Percentiles rank a stretch among this genome's conserved stretches.
phyloP scores from a whole-genome alignment of 1,284 basidiomycete species.

The Malassezia japonica region DNA sequence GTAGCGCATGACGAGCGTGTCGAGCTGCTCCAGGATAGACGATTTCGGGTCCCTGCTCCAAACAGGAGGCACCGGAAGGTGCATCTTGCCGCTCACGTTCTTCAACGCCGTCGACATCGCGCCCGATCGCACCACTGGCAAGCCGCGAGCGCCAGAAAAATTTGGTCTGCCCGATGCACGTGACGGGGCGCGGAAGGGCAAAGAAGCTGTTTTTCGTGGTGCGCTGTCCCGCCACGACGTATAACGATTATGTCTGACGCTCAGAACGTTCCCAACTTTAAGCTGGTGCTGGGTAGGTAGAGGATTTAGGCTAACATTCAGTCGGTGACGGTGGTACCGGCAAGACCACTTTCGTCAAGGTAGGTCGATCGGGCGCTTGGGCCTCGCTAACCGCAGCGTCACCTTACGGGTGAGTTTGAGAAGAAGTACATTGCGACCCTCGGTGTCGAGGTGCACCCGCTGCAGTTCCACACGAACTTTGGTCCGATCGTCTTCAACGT shows the following conservation, averaged over 20 bases:
- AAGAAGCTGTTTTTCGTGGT: slow-evolving; percentile 16
- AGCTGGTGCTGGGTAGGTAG: slow-evolving; percentile 87
- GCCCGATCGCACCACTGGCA: neutral
- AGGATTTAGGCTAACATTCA: slow-evolving; percentile 11
- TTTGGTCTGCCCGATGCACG: slow-evolving; percentile 2
- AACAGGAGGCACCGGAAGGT: slow-evolving; percentile 37
- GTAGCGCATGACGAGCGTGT: slow-evolving; percentile 44
- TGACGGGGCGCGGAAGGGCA: slow-evolving; percentile 10
- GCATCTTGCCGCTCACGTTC: slow-evolving; percentile 28
- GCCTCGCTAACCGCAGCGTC: slow-evolving; percentile 58
- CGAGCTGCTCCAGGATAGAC: slow-evolving; percentile 39
- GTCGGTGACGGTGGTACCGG: slow-evolving; percentile 98
- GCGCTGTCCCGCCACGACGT: neutral
- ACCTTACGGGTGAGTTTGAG: slow-evolving; percentile 96
- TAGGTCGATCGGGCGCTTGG: slow-evolving; percentile 40
- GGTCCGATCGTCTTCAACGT: slow-evolving; percentile 99
- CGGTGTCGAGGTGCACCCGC: slow-evolving; percentile 97
- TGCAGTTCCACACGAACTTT: slow-evolving; percentile 92
- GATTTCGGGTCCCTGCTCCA: slow-evolving; percentile 24
- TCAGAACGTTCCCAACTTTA: slow-evolving; percentile 74
- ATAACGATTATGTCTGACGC: slow-evolving; percentile 21
- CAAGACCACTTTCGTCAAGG: slow-evolving; percentile 53
- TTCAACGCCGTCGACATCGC: slow-evolving; percentile 25
- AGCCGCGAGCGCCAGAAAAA: neutral
- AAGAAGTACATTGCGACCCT: slow-evolving; percentile 99